Conservation (phyloP, 768 basidiomycete genomes). For the Ramaria rubella region DNA sequence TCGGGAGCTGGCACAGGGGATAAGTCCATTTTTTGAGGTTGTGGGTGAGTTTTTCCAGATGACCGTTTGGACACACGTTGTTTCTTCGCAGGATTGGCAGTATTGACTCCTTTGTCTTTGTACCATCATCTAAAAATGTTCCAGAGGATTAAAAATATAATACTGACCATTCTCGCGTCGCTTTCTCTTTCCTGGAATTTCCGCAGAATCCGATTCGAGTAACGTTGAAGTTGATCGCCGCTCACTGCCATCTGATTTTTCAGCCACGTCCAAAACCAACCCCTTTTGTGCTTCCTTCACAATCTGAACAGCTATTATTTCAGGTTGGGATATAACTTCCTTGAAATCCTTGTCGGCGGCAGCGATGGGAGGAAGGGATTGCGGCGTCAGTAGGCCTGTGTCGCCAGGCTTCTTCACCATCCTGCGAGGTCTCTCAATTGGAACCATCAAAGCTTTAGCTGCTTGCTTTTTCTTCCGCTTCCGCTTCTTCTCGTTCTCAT, state of each 20-base stretch:
- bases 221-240: not conserved
- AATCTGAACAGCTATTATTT: not conserved
- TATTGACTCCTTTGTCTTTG: not conserved
- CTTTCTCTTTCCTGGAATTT: not conserved
- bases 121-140: not conserved
- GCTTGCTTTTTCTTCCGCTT: constrained; percentile 4
- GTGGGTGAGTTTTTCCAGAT: not conserved
- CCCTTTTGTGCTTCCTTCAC: not conserved
- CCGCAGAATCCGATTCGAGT: not conserved
- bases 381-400: not conserved
- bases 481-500: not conserved
- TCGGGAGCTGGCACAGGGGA: not conserved
- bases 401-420: constrained; percentile 1
- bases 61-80: not conserved
- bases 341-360: not conserved
- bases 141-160: not conserved
- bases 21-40: not conserved
- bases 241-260: not conserved
- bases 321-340: not conserved
- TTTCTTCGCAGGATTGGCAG: not conserved
- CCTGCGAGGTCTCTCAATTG: constrained; percentile 5
- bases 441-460: not conserved
- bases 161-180: not conserved
- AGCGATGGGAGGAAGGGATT: not conserved
- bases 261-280: not conserved